phyloP scores from a whole-genome alignment of 768 basidiomycete species.

The Leccinellum luteum region DNA sequence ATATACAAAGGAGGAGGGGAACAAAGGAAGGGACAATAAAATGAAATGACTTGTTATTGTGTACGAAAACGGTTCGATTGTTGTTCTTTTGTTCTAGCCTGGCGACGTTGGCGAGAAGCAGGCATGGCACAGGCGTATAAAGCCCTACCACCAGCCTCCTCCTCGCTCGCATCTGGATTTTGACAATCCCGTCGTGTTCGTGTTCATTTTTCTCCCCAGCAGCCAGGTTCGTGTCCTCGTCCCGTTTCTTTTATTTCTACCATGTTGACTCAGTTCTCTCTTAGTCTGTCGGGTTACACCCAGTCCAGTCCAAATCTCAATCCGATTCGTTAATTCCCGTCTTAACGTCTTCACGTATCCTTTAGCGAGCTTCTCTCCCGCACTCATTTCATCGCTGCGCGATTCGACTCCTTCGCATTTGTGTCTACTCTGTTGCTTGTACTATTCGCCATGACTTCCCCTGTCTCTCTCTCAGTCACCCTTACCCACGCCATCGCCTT shows the following conservation, averaged over 20 bases:
- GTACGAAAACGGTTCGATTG: constrained; percentile 24
- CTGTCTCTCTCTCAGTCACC: constrained; percentile 57
- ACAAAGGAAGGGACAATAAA: constrained; percentile 23
- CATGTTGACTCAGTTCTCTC: neutral
- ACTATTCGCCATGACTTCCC: constrained; percentile 28
- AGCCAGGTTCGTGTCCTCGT: constrained; percentile 27
- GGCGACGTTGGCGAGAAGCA: constrained; percentile 22
- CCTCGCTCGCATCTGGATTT: constrained; percentile 30
- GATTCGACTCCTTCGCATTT: constrained; percentile 28
- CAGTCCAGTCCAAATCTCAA: constrained; percentile 26
- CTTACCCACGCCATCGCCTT: constrained; percentile 73
- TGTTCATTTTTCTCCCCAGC: constrained; percentile 12
- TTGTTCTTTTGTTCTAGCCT: constrained; percentile 34
- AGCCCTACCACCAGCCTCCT: constrained; percentile 6
- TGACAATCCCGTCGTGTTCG: constrained; percentile 32
- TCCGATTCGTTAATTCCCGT: constrained; percentile 11
- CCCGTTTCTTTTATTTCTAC: neutral
- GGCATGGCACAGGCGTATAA: constrained; percentile 26
- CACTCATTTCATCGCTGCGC: constrained; percentile 31
- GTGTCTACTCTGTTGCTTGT: constrained; percentile 7
- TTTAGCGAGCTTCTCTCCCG: constrained; percentile 24
- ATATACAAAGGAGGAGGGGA: constrained; percentile 17
- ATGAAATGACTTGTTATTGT: constrained; percentile 27
- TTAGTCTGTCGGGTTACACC: constrained; percentile 28
- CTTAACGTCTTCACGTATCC: constrained; percentile 27